A percentile compares a stretch with the other conserved stretches of the same genome.
These are phyloP conservation scores for Microdochium nivale DNA, from an alignment of 2,329 filamentous ascomycete species.

Conservation along the genomic window DNA sequence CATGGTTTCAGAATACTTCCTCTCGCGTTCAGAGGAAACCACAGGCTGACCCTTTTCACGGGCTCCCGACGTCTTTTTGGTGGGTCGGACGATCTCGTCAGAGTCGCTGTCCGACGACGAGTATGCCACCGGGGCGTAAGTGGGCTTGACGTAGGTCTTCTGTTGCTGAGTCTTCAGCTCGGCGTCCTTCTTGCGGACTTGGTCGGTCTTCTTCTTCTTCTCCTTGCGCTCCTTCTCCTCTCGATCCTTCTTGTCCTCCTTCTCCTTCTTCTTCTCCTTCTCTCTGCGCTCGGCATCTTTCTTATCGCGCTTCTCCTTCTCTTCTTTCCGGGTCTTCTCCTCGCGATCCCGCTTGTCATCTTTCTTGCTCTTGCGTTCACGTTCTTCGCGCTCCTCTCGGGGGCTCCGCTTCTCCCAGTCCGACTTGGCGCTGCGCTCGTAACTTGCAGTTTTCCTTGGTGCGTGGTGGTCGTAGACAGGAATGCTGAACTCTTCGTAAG, in stretches of 20 bases:
- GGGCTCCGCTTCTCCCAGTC: conserved; percentile 8
- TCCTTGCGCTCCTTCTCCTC: conserved; percentile 5
- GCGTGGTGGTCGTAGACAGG: conserved; percentile 33
- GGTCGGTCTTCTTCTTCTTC: conserved; percentile 17
- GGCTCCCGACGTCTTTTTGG: conserved; percentile 16
- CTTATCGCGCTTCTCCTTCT: conserved; percentile 22
- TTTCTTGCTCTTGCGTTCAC: conserved; percentile 12
- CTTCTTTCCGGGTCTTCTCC: conserved; percentile 25
- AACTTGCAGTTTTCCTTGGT: conserved; percentile 38
- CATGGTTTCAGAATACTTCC: conserved; percentile 16
- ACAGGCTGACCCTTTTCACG: neutral
- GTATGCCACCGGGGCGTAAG: conserved; percentile 6
- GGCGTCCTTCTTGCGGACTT: conserved; percentile 17
- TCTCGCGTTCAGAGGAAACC: conserved; percentile 9
- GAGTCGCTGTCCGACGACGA: neutral
- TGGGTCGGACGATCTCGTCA: conserved; percentile 5
- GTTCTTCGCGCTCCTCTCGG: neutral
- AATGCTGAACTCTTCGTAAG: conserved; percentile 35
- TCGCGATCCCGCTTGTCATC: conserved; percentile 33
- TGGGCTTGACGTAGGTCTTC: conserved; percentile 4
- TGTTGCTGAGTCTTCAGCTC: conserved; percentile 14
- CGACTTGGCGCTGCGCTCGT: conserved; percentile 15
- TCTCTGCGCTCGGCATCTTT: conserved; percentile 14
- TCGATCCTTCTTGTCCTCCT: conserved; percentile 15
- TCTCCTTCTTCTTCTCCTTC: conserved; percentile 24